Evolutionary conservation across 1,284 basidiomycete species (phyloP).

Genomic region (Puccinia coronata): DNA sequence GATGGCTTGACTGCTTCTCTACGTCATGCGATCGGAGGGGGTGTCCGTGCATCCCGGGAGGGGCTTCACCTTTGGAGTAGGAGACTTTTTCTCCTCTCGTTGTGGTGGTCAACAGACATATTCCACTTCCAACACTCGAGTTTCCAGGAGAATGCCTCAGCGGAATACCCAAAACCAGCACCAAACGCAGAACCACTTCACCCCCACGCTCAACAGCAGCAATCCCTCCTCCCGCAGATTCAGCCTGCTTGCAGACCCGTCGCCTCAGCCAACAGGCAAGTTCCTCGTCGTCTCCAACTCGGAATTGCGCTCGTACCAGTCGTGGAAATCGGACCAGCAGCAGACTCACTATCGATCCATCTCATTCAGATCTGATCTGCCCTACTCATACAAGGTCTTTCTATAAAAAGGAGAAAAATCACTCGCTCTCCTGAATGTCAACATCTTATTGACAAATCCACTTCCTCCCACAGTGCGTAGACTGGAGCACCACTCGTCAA

Average conservation of each 20-base stretch:
- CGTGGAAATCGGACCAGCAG: neutral
- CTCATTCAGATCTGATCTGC: slow-evolving; percentile 1
- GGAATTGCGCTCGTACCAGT: neutral
- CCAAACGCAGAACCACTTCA: no score
- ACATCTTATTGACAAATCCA: neutral
- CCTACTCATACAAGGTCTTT: slow-evolving; percentile 1
- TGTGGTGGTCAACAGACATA: no score
- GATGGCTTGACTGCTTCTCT: no score
- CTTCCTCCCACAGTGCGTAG: slow-evolving; percentile 22
- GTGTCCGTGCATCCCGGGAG: no score
- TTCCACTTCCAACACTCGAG: no score
- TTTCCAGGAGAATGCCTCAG: no score
- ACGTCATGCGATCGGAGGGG: no score
- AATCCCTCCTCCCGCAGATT: neutral
- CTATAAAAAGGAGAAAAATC: no score
- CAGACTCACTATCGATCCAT: neutral
- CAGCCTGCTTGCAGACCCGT: slow-evolving; percentile 6
- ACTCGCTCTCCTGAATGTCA: neutral
- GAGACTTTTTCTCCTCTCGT: no score
- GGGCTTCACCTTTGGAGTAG: no score
- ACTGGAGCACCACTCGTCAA: slow-evolving; percentile 36
- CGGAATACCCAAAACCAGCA: neutral
- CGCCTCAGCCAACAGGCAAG: neutral
- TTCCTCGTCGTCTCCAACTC: slow-evolving; percentile 3
- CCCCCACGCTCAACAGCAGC: neutral